Percentiles rank a stretch among this genome's conserved stretches.
phyloP scores from a whole-genome alignment of 2,329 filamentous ascomycete genomes.

The Talaromyces sp. region DNA sequence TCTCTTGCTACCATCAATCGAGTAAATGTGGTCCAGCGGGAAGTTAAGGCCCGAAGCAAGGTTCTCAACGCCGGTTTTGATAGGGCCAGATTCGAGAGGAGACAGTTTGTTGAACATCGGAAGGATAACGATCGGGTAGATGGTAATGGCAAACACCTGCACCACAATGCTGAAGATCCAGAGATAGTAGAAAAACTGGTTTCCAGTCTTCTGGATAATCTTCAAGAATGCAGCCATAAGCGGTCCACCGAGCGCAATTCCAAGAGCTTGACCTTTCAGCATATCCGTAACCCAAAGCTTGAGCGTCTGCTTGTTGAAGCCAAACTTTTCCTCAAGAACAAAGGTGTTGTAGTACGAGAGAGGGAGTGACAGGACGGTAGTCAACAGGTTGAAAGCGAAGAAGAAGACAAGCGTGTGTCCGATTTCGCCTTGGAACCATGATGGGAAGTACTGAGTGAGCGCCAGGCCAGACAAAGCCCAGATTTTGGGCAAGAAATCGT shows the following conservation, averaged over 20 bases:
- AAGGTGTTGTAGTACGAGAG: constrained; percentile 89
- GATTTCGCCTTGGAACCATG: constrained; percentile 83
- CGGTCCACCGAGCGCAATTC: constrained; percentile 73
- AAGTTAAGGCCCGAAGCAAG: constrained; percentile 82
- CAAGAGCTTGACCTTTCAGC: constrained; percentile 82
- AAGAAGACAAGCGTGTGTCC: constrained; percentile 90
- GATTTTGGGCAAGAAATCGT: constrained; percentile 82
- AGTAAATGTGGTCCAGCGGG: constrained; percentile 85
- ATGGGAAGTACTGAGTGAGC: constrained; percentile 68
- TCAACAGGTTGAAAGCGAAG: constrained; percentile 76
- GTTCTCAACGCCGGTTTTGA: constrained; percentile 83
- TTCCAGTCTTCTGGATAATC: constrained; percentile 91
- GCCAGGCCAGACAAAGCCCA: constrained; percentile 77
- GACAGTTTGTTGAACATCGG: constrained; percentile 98
- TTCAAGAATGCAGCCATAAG: constrained; percentile 87
- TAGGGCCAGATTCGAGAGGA: constrained; percentile 75
- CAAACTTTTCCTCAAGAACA: constrained; percentile 91
- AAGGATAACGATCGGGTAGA: constrained; percentile 90
- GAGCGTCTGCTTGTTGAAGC: constrained; percentile 97
- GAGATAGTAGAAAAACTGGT: constrained; percentile 95
- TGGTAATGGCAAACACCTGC: constrained; percentile 90
- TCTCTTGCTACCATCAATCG: constrained; percentile 88
- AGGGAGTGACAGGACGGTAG: constrained; percentile 74
- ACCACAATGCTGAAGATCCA: constrained; percentile 88
- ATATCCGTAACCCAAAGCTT: constrained; percentile 84